phyloP scores from a whole-genome alignment of 768 basidiomycete species.

The Russula griseocarnosa region DNA sequence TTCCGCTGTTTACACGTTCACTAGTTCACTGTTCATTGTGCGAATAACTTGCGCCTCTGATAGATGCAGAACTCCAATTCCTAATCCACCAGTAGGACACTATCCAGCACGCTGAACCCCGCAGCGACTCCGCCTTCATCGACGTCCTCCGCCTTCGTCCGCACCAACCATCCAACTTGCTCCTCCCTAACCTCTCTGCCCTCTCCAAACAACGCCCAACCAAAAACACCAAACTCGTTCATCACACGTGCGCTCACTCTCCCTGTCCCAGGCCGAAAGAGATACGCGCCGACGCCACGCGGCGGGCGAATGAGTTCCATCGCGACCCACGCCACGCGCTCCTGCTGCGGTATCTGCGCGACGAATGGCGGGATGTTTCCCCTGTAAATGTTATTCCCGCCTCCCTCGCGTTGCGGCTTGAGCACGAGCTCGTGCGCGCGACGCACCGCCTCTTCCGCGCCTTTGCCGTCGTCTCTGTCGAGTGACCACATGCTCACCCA shows the following conservation, averaged over 20 bases:
- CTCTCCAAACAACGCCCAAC: constrained; percentile 74
- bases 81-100: constrained; percentile 39
- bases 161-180: constrained; percentile 75
- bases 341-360: constrained; percentile 51
- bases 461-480: constrained; percentile 37
- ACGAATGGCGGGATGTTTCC: constrained; percentile 75
- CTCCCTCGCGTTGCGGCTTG: constrained; percentile 98
- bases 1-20: no score
- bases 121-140: constrained; percentile 83
- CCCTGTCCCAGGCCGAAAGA: constrained; percentile 64
- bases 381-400: constrained; percentile 94
- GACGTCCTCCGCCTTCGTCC: constrained; percentile 86
- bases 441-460: constrained; percentile 49
- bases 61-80: no score
- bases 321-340: constrained; percentile 87
- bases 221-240: constrained; percentile 90
- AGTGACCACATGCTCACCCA: constrained; percentile 93
- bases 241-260: constrained; percentile 60
- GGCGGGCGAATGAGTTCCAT: constrained; percentile 92
- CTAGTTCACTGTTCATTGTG: no score
- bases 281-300: constrained; percentile 57
- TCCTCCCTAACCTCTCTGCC: constrained; percentile 49
- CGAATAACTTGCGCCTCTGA: no score
- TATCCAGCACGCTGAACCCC: constrained; percentile 47
- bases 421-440: constrained; percentile 64